These are phyloP conservation scores for Pichia sp. DNA, from an alignment of 1,139 yeast genomes.

Conservation along the genomic window DNA sequence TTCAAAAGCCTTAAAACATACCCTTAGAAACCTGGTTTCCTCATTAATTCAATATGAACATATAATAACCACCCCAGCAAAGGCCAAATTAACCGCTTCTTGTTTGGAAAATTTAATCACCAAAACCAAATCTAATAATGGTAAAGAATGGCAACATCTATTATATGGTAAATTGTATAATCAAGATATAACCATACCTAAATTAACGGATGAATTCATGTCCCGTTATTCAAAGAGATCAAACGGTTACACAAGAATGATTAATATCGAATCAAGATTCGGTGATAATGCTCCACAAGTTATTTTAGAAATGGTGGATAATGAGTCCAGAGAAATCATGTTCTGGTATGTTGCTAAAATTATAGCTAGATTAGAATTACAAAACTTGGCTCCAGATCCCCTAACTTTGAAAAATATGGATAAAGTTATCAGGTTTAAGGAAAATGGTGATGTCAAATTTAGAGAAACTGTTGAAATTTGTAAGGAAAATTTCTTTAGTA, in stretches of 20 bases:
- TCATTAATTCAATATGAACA: conserved; percentile 64
- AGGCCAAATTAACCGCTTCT: conserved; percentile 59
- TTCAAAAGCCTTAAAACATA: conserved; percentile 40
- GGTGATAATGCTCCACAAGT: conserved; percentile 93
- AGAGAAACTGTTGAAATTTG: conserved; percentile 57
- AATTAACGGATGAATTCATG: conserved; percentile 58
- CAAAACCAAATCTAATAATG: conserved; percentile 35
- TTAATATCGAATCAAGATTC: conserved; percentile 76
- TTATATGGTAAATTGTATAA: conserved; percentile 33
- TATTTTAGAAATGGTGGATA: conserved; percentile 80
- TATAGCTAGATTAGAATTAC: conserved; percentile 72
- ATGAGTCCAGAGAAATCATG: conserved; percentile 62
- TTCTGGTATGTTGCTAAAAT: conserved; percentile 72
- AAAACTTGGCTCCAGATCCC: conserved; percentile 54
- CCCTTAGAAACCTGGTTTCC: conserved; percentile 56
- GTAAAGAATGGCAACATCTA: conserved; percentile 26
- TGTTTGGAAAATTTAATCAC: conserved; percentile 51
- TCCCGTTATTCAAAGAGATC: conserved; percentile 55
- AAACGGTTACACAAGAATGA: conserved; percentile 83
- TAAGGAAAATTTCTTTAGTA: conserved; percentile 49
- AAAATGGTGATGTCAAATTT: conserved; percentile 49
- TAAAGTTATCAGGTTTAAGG: conserved; percentile 40
- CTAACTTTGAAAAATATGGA: conserved; percentile 53
- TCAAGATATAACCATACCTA: conserved; percentile 44
- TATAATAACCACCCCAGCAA: conserved; percentile 63